Evolutionary conservation across 2,329 filamentous ascomycete genomes (phyloP), one percentile per base, ranked within the genome.

Genomic region (Tympanopsis confertula): DNA sequence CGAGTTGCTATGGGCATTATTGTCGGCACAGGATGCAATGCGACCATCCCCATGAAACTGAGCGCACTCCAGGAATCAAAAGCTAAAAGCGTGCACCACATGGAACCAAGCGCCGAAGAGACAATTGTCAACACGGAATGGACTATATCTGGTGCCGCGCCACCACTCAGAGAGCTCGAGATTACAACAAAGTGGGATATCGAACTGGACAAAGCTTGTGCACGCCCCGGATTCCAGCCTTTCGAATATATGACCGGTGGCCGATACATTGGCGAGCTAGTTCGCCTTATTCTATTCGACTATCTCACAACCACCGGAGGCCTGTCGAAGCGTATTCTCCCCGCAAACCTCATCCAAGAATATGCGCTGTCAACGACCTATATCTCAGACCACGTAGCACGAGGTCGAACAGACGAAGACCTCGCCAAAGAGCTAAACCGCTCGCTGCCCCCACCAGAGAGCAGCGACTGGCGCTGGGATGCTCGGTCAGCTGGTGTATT

Each of bases 231-330:
- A 0, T 87, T 89, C 47, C 84, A 89, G 45, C 83, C 84, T 0
- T 71, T 89, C 15, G 85, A 91, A 52, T 89, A 88, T 57, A 86
- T 89, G 80, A 87, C 82, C 1, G 74, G 82, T 3, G 83, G 83
- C 2, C 68, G 83, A 29, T 88, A 88, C 51, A 67, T 88, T 3
- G 83, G 83, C 37, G 83, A 88, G 56, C 70, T 88, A 10, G 78
- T 81, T 18, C 75, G 83, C 19, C 63, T 87, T 39, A 74, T 84
- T 43, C 66, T 86, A 38, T 56, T 78, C 29, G 78, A 85, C 50
- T 79, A 82, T 48, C 56, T 82, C 48, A 68, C 62, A 10, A 62
- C 50, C 10, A 52, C 56, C 4, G 48, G 67, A 5, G 52, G 54
- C 1, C 46, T 73, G 13, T 39, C 59, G 3, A 45, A 52, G 10